Evolutionary conservation across 129 eudicot genomes (phyloP).

Genomic region (Mikania micrantha): DNA sequence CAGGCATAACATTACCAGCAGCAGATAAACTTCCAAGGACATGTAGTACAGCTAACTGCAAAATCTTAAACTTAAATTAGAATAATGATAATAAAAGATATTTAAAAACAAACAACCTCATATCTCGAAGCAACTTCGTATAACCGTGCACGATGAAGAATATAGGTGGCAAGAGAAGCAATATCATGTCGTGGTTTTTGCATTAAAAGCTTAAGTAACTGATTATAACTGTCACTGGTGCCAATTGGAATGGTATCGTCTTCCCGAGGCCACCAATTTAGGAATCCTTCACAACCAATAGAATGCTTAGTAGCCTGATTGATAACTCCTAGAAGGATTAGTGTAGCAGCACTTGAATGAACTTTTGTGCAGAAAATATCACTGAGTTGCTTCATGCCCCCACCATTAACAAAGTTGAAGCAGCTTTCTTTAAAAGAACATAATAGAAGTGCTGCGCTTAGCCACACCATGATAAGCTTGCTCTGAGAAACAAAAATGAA

Average conservation of each 20-base stretch:
- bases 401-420: constrained; percentile 79
- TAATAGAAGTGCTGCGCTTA: constrained; percentile 59
- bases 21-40: constrained; percentile 56
- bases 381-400: constrained; percentile 85
- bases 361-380: constrained; percentile 38
- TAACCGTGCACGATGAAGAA: constrained; percentile 73
- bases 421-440: constrained; percentile 83
- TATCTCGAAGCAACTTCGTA: constrained; percentile 91
- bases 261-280: constrained; percentile 98
- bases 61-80: constrained; percentile 1
- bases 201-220: constrained; percentile 65
- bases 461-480: constrained; percentile 55
- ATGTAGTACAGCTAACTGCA: constrained; percentile 64
- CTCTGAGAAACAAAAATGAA: constrained; percentile 40
- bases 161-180: constrained; percentile 79
- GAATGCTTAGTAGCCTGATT: constrained; percentile 87
- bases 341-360: constrained; percentile 45
- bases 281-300: constrained; percentile 92
- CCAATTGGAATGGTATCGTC: constrained; percentile 73
- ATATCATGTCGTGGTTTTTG: constrained; percentile 90
- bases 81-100: background rate
- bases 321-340: constrained; percentile 74
- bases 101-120: constrained; percentile 48
- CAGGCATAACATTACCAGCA: constrained; percentile 27
- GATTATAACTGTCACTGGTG: constrained; percentile 79